Conservation (phyloP, 2,329 filamentous ascomycete genomes). For the Magnaporthales sp. region DNA sequence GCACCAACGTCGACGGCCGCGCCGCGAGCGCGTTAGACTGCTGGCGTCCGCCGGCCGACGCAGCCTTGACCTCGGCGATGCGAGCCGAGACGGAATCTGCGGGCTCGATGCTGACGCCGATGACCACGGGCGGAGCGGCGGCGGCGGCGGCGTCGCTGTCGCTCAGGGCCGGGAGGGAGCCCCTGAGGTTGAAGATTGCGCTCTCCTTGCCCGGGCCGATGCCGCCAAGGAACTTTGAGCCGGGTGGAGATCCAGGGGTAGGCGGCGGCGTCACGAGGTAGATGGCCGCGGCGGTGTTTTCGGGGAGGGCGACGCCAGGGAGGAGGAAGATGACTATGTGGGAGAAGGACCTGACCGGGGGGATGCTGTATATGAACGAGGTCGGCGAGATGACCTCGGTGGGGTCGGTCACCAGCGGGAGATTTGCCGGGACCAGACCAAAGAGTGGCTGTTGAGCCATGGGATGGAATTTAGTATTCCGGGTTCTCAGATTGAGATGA, state of each 20-base stretch:
- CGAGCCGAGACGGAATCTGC: slow-evolving; percentile 62
- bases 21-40: background rate
- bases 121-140: slow-evolving; percentile 45
- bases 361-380: slow-evolving; percentile 47
- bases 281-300: slow-evolving; percentile 75
- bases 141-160: slow-evolving; percentile 13
- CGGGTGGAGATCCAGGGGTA: slow-evolving; percentile 26
- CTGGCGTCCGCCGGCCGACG: slow-evolving; percentile 14
- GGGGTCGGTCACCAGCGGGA: slow-evolving; percentile 46
- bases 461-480: slow-evolving; percentile 5
- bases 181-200: slow-evolving; percentile 74
- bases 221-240: slow-evolving; percentile 66
- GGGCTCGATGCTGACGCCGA: slow-evolving; percentile 79
- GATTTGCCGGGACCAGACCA: slow-evolving; percentile 52
- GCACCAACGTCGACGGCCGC: slow-evolving; percentile 49
- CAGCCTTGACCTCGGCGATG: slow-evolving; percentile 48
- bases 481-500: background rate
- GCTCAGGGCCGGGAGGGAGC: slow-evolving; percentile 12
- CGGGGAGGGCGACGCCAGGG: slow-evolving; percentile 65
- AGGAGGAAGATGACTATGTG: slow-evolving; percentile 87
- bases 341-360: slow-evolving; percentile 45
- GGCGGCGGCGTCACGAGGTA: slow-evolving; percentile 58
- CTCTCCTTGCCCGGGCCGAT: slow-evolving; percentile 86
- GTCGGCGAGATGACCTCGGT: slow-evolving; percentile 42
- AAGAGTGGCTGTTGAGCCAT: slow-evolving; percentile 41